These are phyloP conservation scores for Suillus alpinus DNA, from an alignment of 768 basidiomycete genomes.

Conservation along the genomic window DNA sequence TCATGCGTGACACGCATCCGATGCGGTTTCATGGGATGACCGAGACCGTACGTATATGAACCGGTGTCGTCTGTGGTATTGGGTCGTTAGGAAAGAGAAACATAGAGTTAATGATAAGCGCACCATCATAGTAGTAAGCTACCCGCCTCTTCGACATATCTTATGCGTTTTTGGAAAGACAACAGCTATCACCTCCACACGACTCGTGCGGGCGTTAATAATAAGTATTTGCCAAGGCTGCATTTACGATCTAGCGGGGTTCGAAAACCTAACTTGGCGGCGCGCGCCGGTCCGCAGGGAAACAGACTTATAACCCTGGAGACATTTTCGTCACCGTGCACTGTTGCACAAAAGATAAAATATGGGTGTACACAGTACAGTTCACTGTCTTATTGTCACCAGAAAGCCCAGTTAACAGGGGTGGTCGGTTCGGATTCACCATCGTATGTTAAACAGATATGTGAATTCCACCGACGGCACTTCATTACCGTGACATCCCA, in stretches of 20 bases:
- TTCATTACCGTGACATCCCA: not conserved
- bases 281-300: not conserved
- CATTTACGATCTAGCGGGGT: not conserved
- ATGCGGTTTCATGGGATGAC: constrained; percentile 96
- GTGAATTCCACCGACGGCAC: not conserved
- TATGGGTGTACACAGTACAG: not conserved
- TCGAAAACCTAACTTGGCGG: not conserved
- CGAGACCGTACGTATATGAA: constrained; percentile 77
- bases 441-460: not conserved
- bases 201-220: not conserved
- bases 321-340: no score
- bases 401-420: not conserved
- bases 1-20: constrained; percentile 93
- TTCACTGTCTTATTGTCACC: not conserved
- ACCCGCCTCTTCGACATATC: constrained; percentile 71
- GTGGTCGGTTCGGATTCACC: not conserved
- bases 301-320: no score
- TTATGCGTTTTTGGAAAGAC: not conserved
- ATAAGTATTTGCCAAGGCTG: not conserved
- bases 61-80: constrained; percentile 60
- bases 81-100: constrained; percentile 2
- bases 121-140: constrained; percentile 79
- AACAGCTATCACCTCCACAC: not conserved
- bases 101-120: constrained; percentile 15
- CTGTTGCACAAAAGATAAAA: not conserved